Evolutionary conservation across 2,329 filamentous ascomycete genomes (phyloP), one percentile per base, ranked within the genome.

Genomic region (Ilyonectria mors-panacis): DNA sequence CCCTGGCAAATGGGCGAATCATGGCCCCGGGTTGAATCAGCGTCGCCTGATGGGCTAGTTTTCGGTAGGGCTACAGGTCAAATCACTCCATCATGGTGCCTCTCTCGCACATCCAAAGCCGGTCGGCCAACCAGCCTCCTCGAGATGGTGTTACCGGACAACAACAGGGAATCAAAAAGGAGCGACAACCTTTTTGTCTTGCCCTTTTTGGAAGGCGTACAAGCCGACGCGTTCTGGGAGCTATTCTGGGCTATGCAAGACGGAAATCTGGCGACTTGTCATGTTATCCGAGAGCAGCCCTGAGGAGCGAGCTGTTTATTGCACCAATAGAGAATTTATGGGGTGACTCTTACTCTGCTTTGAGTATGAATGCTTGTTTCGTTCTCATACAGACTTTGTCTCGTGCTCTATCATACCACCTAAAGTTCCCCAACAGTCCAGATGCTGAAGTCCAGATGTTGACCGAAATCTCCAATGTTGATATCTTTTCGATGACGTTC

Each of bases 21-120:
- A 64, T 48, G 53, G 4, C 21, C 26, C 17, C 39, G 53, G 48
- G 42, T 42, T 68, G 45, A 62, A 67, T 67, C 65, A 65, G 61
- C 69, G 59, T 71, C 57, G 55, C 50, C 51, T 69, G 58, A 62
- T 58, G 66, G 45, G 68, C 28, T 69, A 51, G 59, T 13, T 19
- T 47, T 6, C 42, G 64, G 47, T 57, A 65, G 62, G 61, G 56
- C 65, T 64, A 50, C 55, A 57, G 53, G 39, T 6, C 26, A 61
- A 48, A 57, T 65, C 57, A 62, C 28, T 69, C 50, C 58, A 54
- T 67, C 33, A 23, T 64, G 47, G 47, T 51, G 50, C 30, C 30
- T 53, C 17, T 26, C 28, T n/a, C 73, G 73, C 73, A 75, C 61
- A 73, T 74, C 62, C 47, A 74, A 74, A 65, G 58, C 73, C 73